Base-by-base conservation (phyloP, 179 eudicot species). In the Carnegiea gigantea region DNA sequence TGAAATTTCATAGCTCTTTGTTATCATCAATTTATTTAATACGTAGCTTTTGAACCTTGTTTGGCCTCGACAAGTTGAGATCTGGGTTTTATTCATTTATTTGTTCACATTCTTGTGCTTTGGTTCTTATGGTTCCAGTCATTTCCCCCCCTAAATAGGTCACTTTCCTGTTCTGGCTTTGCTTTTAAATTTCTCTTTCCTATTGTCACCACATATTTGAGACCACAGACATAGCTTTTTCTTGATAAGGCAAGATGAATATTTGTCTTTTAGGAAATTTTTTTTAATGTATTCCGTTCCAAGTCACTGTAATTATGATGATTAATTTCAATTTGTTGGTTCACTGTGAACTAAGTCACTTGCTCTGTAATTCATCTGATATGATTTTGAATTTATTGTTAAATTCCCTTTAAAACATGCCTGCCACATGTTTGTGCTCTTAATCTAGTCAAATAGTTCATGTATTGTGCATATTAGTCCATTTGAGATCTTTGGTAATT, bases 81-180 rank as follows among this genome's bases (percentile, higher is more conserved):
- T 91, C 94, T 90, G 88, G 85, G 85, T 85, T 80, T 80, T 73
- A 78, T 78, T 40, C 21, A 80, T 70, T 75, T 76, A 36, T 71
- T 80, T 83, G 30, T 65, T 67, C 28, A 24, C 20, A 17, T 79
- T 68, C 26, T 83, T 59, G 60, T 81, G 70, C 15, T 82, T 60
- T 4, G 54, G 79, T 83, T 85, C 20, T 67, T 62, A 28, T 76
- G 78, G 36, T 53, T 82, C 33, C 48, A 40, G 23, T 76, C 46
- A 26, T 49, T 64, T 75, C 28, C 76, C 76, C 65, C 64, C 78
- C 46, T 23, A 76, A 76, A 80, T 80, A 86, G 86, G 84, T 84
- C 82, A 62, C 80, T 82, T 84, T 87, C 76, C 81, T 53, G 84
- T 91, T 78, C 75, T 73, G 81, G 77, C 78, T 82, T 79, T 54